Base-by-base conservation (phyloP, 2,329 filamentous ascomycete species). In the Penicillium sclerotiorum region DNA sequence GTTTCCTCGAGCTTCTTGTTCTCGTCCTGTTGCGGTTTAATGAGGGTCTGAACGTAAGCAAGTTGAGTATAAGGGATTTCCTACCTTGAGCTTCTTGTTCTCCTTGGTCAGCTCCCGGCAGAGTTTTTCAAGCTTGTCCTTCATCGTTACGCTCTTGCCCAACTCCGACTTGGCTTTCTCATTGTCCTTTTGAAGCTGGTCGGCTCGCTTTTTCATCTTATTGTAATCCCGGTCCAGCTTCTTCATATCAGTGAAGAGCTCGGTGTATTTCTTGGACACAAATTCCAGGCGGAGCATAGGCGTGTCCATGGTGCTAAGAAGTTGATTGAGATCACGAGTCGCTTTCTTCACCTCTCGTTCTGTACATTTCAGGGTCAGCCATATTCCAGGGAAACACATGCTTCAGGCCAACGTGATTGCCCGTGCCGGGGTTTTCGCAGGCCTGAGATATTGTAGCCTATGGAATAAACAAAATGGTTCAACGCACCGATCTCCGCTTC, bases 51-150 rank as follows among this genome's bases (percentile, higher is more conserved):
- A n/a, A 23, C 15, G 37, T 3, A 25, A 27, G 6, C n/a, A 45
- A 13, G 18, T 46, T 36, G n/a, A 17, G 20, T 15, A 20, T 36
- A 3, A 20, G 22, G 13, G 17, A 8, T 35, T 25, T 28, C 76
- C 61, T 73, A 94, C 90, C 87, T 97, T 97, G 58, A 99, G 85
- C 75, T 95, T 95, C 74, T 97, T 97, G 72, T 99, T 99, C 67
- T 99, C 94, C 63, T 93, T 89, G 53, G 95, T 94, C 47, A 99
- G 80, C 71, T 99, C 94, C 49, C 94, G 81, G 64, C 92, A 96
- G 25, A 99, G 79, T 69, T 97, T 99, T 73, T 99, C 94, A 38
- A 99, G 78, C 74, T 97, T 97, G 70, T 97, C 92, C 71, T 95
- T 96, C 67, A 97, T 84, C 1, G 87, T 88, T 17, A 89, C 86